Conservation (phyloP, 257 asterid genomes). For the Salvia miltiorrhiza region DNA sequence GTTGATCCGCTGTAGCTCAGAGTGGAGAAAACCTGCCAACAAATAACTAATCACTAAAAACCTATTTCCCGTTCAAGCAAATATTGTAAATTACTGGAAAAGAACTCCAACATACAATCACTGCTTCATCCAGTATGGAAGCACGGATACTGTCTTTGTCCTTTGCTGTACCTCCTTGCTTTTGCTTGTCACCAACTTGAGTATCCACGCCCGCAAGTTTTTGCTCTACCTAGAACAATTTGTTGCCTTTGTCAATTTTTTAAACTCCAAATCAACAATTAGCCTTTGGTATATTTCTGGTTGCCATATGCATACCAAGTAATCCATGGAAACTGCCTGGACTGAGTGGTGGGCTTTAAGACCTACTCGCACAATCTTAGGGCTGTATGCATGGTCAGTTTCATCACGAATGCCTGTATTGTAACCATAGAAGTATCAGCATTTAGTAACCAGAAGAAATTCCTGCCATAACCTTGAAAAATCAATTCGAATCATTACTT, state of each 20-base stretch:
- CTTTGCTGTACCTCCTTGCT: constrained; percentile 68
- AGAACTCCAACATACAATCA: constrained; percentile 55
- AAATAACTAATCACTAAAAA: constrained; percentile 25
- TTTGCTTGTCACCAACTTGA: constrained; percentile 80
- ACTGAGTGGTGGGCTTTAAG: constrained; percentile 91
- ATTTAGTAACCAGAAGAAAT: constrained; percentile 3
- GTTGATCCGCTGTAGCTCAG: constrained; percentile 93
- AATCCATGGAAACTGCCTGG: constrained; percentile 93
- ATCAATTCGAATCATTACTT: background rate
- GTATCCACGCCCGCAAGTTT: constrained; percentile 68
- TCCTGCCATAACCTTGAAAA: constrained; percentile 1
- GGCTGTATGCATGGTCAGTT: constrained; percentile 73
- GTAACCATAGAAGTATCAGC: constrained; percentile 20
- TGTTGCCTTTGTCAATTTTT: constrained; percentile 12
- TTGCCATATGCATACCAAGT: constrained; percentile 53
- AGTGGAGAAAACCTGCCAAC: constrained; percentile 91
- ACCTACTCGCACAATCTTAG: constrained; percentile 96
- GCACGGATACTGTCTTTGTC: constrained; percentile 88
- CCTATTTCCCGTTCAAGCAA: constrained; percentile 19
- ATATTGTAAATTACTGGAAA: constrained; percentile 1
- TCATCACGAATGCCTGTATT: constrained; percentile 90
- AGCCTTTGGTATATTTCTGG: constrained; percentile 5
- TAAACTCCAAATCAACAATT: background rate
- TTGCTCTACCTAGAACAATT: constrained; percentile 68
- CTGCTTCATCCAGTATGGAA: constrained; percentile 89